These are phyloP conservation scores for Physocladia obscura DNA, from an alignment of 192 early-diverging fungal species.

Conservation along the genomic window DNA sequence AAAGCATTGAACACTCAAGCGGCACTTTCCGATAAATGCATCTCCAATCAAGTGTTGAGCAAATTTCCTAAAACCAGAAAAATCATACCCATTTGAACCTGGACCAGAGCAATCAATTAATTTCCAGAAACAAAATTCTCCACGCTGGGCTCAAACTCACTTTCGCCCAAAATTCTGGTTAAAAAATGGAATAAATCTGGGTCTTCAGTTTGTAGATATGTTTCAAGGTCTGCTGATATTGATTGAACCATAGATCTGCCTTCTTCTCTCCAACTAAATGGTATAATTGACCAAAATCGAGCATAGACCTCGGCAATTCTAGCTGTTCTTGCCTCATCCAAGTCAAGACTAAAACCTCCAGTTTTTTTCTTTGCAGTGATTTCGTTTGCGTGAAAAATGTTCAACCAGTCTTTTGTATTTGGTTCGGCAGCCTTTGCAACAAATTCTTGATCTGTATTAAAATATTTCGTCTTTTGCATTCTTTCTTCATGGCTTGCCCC, in stretches of 20 bases:
- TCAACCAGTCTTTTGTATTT: constrained; percentile 19
- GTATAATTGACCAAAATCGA: constrained; percentile 21
- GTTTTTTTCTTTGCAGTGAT: not conserved
- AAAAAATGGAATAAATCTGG: constrained; percentile 8
- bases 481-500: not conserved
- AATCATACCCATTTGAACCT: constrained; percentile 5
- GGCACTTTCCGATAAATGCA: constrained; percentile 21
- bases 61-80: constrained; percentile 13
- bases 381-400: constrained; percentile 24
- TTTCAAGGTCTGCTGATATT: constrained; percentile 14
- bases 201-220: constrained; percentile 15
- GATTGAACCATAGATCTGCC: constrained; percentile 15
- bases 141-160: not conserved
- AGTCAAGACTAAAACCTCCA: not conserved
- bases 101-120: too few relatives aligned
- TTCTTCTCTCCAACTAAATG: constrained; percentile 20
- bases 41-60: constrained; percentile 10
- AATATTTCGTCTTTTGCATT: not conserved
- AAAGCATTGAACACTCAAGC: constrained; percentile 16
- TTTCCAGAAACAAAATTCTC: too few relatives aligned
- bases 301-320: constrained; percentile 15
- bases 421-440: constrained; percentile 17
- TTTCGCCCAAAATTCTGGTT: not conserved
- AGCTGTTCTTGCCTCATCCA: constrained; percentile 18
- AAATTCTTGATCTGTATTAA: constrained; percentile 15